Base-by-base conservation (phyloP, 176 grass and related monocot genomes). In the Poa pratensis region DNA sequence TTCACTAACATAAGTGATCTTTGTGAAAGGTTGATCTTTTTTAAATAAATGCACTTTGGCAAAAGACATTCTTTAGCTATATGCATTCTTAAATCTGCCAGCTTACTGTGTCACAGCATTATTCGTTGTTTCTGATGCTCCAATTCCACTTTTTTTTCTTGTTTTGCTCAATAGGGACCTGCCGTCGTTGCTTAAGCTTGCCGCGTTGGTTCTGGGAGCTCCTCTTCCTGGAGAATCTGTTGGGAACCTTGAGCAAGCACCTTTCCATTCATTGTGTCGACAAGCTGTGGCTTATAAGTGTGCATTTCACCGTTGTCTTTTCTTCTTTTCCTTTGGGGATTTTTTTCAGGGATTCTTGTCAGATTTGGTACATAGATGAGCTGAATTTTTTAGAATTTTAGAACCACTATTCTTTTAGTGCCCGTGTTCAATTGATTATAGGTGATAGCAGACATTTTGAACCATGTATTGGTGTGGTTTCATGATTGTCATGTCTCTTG, bases 111-210 rank as follows among this genome's bases (percentile, higher is more conserved):
- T 57, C 71, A 75, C 40, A 75, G 39, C 55, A 62, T 37, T 86
- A 27, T 35, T 83, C 9, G 42, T 58, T 59, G 14, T 32, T 69
- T 92, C 12, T 34, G 14, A 77, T 35, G 8, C 34, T 68, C 32
- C 3, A 71, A 57, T 42, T 65, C 20, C 27, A 52, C n/a, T 13
- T 37, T 72, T 9, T 37, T 48, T 15, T 10, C 28, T 0, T 48
- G 8, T 89, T 67, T 77, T 75, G 15, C 23, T 24, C 32, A 23
- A 76, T 60, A 97, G 92, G 94, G 91, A 51, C 85, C 94, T 70
- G 82, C 86, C 69, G 87, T 94, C 63, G 92, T 87, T 84, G 94
- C 83, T 83, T 97, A 87, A 94, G 61, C 69, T 54, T 73, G 63
- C 39, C 84, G 60, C 64, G 37, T 71, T 87, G 48, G 43, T 81